Base-by-base conservation (phyloP, 441 rosid genomes). In the Codiaeum variegatum region DNA sequence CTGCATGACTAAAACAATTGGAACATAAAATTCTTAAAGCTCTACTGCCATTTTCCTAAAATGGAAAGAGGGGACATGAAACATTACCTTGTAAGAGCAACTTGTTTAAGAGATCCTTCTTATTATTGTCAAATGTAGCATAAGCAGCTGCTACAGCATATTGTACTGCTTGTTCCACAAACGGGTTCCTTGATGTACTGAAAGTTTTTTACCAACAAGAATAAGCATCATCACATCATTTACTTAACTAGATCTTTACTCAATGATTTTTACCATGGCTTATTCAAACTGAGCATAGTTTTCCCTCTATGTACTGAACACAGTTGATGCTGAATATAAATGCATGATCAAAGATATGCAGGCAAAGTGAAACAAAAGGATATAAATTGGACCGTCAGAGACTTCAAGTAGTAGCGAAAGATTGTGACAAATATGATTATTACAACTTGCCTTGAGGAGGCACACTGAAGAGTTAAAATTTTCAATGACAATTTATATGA, bases 161-260 rank as follows among this genome's bases (percentile, higher is more conserved):
- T 72, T 85, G 91, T 40, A 93, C 74, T 9, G 90, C 96, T 67
- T 89, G 91, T 80, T 95, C 98, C 67, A 95, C 99, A 73, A 91
- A 95, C 5, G 96, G 94, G 76, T 95, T 95, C 77, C 89, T 85
- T 4, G 89, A 91, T 64, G 90, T 95, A 73, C 99, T 93, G 83
- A 60, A 76, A 76, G n/a, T 51, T 63, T 74, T 21, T 44, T 34
- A 28, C 47, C 70, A 74, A 67, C 38, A 63, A 44, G 1, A 28
- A 15, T 18, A 59, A 44, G 21, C 40, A 69, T 46, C 32, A 73
- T 32, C 38, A 67, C 51, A 36, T 62, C 44, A 21, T 42, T 60
- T 28, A 36, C 40, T 67, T 40, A 75, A 75, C 34, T 63, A 24
- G 52, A 62, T 2, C 21, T 65, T 69, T 34, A 21, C 63, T 23